Conservation (phyloP, 495 filamentous ascomycete species). For the Penicillium goetzii region DNA sequence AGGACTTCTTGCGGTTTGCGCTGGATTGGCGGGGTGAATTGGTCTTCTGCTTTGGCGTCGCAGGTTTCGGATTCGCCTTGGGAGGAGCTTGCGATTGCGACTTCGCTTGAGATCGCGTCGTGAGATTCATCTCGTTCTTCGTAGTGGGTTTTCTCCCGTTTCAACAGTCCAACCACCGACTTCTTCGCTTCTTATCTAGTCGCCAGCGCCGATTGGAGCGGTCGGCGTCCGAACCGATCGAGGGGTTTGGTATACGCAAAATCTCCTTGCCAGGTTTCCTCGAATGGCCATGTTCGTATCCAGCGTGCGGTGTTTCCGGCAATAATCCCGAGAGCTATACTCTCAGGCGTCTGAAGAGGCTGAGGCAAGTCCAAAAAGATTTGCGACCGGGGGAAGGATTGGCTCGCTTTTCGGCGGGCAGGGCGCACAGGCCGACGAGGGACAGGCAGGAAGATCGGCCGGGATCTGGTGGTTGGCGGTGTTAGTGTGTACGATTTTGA, state of each 20-base stretch:
- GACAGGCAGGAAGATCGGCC: not conserved
- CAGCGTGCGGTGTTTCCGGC: not conserved
- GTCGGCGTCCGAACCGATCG: slow-evolving; percentile 14
- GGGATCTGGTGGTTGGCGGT: slow-evolving; percentile 2
- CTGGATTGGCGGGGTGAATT: slow-evolving; percentile 27
- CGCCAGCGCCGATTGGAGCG: slow-evolving; percentile 27
- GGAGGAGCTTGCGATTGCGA: slow-evolving; percentile 18
- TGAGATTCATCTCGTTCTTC: slow-evolving; percentile 27
- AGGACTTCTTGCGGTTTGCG: slow-evolving; percentile 30
- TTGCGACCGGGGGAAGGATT: slow-evolving; percentile 9
- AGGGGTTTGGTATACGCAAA: slow-evolving; percentile 23
- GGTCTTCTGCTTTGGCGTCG: slow-evolving; percentile 26
- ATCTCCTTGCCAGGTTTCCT: slow-evolving; percentile 20
- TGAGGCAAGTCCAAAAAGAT: not conserved
- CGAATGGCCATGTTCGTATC: slow-evolving; percentile 36
- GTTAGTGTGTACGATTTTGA: not conserved
- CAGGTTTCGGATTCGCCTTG: slow-evolving; percentile 14
- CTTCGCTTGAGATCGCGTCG: slow-evolving; percentile 22
- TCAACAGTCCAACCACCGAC: not conserved
- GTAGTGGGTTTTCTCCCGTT: not conserved
- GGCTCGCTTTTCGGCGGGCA: slow-evolving; percentile 7
- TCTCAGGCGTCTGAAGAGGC: not conserved
- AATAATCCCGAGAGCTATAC: not conserved
- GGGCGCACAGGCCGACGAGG: slow-evolving; percentile 9
- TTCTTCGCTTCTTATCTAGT: slow-evolving; percentile 21